Percentiles rank a stretch among this genome's conserved stretches.
These are phyloP conservation scores for Diaporthe ampelina DNA, from an alignment of 2,329 filamentous ascomycete species.

Conservation along the genomic window DNA sequence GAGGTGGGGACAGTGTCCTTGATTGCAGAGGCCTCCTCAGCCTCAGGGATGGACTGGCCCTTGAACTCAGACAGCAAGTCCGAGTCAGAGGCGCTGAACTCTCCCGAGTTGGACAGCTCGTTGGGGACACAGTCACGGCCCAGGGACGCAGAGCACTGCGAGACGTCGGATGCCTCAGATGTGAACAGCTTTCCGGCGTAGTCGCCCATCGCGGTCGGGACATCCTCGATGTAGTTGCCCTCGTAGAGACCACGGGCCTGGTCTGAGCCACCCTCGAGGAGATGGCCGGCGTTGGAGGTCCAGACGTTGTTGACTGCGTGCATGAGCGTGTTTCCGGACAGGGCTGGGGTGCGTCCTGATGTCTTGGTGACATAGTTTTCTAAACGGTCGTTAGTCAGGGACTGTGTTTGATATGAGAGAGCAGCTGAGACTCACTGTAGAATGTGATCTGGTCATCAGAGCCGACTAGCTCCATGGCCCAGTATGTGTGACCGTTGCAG, in stretches of 20 bases:
- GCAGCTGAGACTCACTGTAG: constrained; percentile 53
- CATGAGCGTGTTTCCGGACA: constrained; percentile 67
- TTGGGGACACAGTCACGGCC: constrained; percentile 30
- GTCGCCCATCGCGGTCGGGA: constrained; percentile 56
- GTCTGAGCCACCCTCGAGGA: constrained; percentile 62
- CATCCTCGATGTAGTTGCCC: constrained; percentile 70
- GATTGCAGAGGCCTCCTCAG: not conserved
- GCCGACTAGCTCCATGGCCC: constrained; percentile 69
- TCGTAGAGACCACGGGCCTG: constrained; percentile 63
- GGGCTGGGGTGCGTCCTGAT: constrained; percentile 69
- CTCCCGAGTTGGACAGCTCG: not conserved
- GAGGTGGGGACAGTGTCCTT: not conserved
- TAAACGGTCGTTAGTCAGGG: not conserved
- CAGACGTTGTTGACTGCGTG: constrained; percentile 75
- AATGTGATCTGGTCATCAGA: constrained; percentile 68
- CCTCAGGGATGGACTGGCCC: not conserved
- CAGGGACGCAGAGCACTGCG: constrained; percentile 3
- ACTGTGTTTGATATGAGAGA: too few species aligned
- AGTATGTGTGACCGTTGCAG: constrained; percentile 73
- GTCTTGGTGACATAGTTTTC: constrained; percentile 71
- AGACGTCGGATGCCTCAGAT: constrained; percentile 6
- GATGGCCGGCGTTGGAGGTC: constrained; percentile 66
- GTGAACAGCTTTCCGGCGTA: constrained; percentile 43
- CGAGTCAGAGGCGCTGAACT: not conserved
- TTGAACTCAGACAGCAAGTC: not conserved